These are phyloP conservation scores for Agroathelia rolfsii DNA, from an alignment of 1,284 basidiomycete species.

Conservation along the genomic window DNA sequence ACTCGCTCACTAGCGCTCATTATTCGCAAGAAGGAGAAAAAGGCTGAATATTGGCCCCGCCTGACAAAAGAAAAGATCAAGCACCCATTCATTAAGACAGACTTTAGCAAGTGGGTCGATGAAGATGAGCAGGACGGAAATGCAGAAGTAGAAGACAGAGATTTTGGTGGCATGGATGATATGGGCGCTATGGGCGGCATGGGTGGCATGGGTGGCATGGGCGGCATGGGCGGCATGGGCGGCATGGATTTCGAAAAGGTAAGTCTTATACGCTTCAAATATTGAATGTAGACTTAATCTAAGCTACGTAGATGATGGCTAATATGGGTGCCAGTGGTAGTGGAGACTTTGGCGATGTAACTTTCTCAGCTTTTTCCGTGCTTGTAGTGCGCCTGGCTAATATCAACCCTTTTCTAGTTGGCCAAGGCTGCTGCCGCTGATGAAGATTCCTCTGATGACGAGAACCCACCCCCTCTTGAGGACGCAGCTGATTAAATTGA, in stretches of 20 bases:
- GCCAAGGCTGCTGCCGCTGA: slow-evolving; percentile 26
- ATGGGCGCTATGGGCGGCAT: too few relatives aligned
- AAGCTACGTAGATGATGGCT: slow-evolving; percentile 49
- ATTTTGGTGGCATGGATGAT: slow-evolving; percentile 29
- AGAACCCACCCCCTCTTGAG: slow-evolving; percentile 71
- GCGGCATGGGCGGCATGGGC: too few relatives aligned
- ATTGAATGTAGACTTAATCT: slow-evolving; percentile 8
- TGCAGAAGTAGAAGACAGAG: slow-evolving; percentile 31
- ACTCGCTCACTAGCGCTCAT: slow-evolving; percentile 58
- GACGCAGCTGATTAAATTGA: slow-evolving; percentile 29
- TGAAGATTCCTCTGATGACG: slow-evolving; percentile 48
- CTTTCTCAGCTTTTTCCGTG: slow-evolving; percentile 22
- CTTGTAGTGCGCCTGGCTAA: slow-evolving; percentile 21
- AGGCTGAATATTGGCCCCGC: slow-evolving; percentile 81
- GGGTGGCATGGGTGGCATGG: too few relatives aligned
- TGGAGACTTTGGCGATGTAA: slow-evolving; percentile 18
- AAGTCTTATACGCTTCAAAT: slow-evolving; percentile 11
- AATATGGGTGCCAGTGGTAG: slow-evolving; percentile 40
- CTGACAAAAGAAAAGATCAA: slow-evolving; percentile 81
- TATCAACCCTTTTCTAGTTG: slow-evolving; percentile 26
- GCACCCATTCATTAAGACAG: slow-evolving; percentile 78
- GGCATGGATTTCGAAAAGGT: slow-evolving; percentile 62
- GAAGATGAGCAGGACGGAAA: slow-evolving; percentile 87
- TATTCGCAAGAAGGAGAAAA: slow-evolving; percentile 72
- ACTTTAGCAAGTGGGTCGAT: slow-evolving; percentile 89